Percentiles rank a stretch among this genome's conserved stretches.
Conservation (phyloP, 108 stramenopile species). For the Seminavis robusta region DNA sequence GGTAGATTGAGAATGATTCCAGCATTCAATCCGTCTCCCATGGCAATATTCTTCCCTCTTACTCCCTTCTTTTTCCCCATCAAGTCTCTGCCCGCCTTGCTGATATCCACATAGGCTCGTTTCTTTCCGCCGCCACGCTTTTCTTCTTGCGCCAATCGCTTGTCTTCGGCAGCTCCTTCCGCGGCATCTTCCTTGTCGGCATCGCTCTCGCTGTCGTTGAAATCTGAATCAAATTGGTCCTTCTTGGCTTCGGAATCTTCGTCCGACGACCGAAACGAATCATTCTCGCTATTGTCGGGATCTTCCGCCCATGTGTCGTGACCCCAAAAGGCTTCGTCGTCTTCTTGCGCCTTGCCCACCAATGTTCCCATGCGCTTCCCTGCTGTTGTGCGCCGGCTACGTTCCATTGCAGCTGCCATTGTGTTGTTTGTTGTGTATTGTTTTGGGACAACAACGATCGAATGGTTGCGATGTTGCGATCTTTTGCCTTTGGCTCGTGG, state of each 20-base stretch:
- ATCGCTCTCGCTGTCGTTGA: constrained; percentile 77
- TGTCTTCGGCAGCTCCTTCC: constrained; percentile 51
- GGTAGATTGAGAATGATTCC: constrained; percentile 82
- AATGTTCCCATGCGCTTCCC: constrained; percentile 71
- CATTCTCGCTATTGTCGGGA: constrained; percentile 56
- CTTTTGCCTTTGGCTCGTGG: no score
- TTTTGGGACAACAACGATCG: no score
- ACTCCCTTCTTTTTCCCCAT: constrained; percentile 32
- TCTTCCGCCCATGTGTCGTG: constrained; percentile 85
- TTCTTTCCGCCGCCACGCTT: constrained; percentile 22
- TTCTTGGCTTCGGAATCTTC: constrained; percentile 56
- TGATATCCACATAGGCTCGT: constrained; percentile 21
- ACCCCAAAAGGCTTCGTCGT: constrained; percentile 83
- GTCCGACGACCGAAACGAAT: constrained; percentile 73
- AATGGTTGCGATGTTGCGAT: no score
- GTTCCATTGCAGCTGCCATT: constrained; percentile 49
- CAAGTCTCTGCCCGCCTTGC: constrained; percentile 41
- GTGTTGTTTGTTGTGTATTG: no score
- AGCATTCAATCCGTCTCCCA: constrained; percentile 73
- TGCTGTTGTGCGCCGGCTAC: constrained; percentile 72
- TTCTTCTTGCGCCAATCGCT: constrained; percentile 43
- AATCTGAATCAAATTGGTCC: constrained; percentile 88
- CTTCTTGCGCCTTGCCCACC: constrained; percentile 72
- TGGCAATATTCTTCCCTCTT: constrained; percentile 29
- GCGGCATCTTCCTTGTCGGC: constrained; percentile 54